Evolutionary conservation across 73 alveolate genomes (phyloP).

Genomic region (Stentor roeselii): DNA sequence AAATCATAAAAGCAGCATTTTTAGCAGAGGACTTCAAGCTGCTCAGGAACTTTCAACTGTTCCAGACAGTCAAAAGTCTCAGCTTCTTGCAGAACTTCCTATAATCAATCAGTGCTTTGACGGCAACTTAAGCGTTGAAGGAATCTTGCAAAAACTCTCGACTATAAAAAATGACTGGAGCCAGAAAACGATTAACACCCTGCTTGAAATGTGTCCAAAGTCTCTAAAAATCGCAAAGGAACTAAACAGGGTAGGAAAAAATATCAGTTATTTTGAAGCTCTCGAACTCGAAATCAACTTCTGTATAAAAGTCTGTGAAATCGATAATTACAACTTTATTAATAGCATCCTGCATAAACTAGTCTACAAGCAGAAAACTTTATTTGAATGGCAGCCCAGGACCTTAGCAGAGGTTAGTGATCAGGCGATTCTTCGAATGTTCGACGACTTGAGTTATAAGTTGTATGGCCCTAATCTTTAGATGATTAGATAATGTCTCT

Average conservation of each 20-base stretch:
- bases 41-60: no score
- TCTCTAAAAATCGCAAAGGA: constrained; percentile 69
- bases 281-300: constrained; percentile 69
- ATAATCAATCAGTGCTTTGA: constrained; percentile 32
- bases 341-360: neutral
- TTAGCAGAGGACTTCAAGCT: neutral
- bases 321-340: neutral
- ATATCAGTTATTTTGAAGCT: constrained; percentile 58
- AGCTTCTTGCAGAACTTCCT: neutral
- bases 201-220: constrained; percentile 51
- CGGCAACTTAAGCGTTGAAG: constrained; percentile 30
- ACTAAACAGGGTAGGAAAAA: constrained; percentile 69
- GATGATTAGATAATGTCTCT: no score
- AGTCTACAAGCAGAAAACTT: neutral
- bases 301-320: neutral
- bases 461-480: no score
- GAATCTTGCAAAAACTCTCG: constrained; percentile 25
- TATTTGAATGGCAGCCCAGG: neutral
- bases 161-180: constrained; percentile 24
- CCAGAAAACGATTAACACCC: constrained; percentile 24
- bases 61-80: neutral
- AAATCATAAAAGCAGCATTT: neutral
- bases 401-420: neutral
- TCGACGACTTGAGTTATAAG: no score
- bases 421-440: no score